Conservation (phyloP, 2,329 filamentous ascomycete species). For the Pseudogymnoascus sp. region DNA sequence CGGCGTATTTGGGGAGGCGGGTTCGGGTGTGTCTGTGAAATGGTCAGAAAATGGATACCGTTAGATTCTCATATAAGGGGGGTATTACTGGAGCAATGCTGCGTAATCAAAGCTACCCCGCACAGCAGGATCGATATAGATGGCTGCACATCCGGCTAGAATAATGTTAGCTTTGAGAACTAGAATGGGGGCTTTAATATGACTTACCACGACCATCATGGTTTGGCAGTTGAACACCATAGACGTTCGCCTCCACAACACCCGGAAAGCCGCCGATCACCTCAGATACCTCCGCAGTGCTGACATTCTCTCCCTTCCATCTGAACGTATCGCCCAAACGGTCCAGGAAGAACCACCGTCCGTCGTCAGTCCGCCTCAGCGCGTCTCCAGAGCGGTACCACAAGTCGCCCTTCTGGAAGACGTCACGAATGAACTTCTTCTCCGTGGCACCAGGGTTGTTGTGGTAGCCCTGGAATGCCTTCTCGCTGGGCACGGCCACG, state of each 20-base stretch:
- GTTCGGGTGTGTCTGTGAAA: slow-evolving; percentile 42
- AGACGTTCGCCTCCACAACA: slow-evolving; percentile 61
- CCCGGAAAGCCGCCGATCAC: slow-evolving; percentile 52
- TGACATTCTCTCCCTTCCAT: slow-evolving; percentile 67
- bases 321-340: slow-evolving; percentile 66
- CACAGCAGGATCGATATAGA: slow-evolving; percentile 47
- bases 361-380: slow-evolving; percentile 52
- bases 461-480: slow-evolving; percentile 61
- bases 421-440: slow-evolving; percentile 58
- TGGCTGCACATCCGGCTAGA: slow-evolving; percentile 56
- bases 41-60: neutral
- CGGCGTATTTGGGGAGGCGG: slow-evolving; percentile 64
- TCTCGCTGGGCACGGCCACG: slow-evolving; percentile 50
- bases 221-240: slow-evolving; percentile 57
- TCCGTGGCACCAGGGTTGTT: slow-evolving; percentile 58
- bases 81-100: slow-evolving; percentile 45
- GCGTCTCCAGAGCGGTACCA: slow-evolving; percentile 66
- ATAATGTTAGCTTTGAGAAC: neutral
- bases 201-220: slow-evolving; percentile 50
- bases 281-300: slow-evolving; percentile 60
- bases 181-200: neutral
- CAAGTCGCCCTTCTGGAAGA: slow-evolving; percentile 59
- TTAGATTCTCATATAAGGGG: neutral
- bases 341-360: slow-evolving; percentile 64
- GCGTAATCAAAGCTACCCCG: slow-evolving; percentile 50